Evolutionary conservation across 2,329 filamentous ascomycete genomes (phyloP).

Genomic region (Penicillium rolfsii): DNA sequence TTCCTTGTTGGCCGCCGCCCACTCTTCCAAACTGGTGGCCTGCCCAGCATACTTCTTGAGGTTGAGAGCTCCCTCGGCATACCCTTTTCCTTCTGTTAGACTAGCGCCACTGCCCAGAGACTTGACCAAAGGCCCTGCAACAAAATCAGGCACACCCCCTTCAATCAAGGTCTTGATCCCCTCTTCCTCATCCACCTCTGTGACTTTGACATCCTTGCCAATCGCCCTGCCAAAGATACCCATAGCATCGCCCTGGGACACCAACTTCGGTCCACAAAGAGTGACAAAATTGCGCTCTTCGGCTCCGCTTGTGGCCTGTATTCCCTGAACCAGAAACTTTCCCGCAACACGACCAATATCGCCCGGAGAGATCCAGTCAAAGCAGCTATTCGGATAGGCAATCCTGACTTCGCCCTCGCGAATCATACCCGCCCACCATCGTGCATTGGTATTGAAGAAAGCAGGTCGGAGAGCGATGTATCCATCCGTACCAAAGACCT

Average conservation of each 20-base stretch:
- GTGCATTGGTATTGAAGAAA: slow-evolving; percentile 51
- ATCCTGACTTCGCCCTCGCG: slow-evolving; percentile 38
- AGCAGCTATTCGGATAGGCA: slow-evolving; percentile 32
- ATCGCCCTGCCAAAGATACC: slow-evolving; percentile 36
- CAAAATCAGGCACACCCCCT: background rate
- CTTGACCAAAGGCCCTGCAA: slow-evolving; percentile 3
- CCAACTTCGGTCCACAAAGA: slow-evolving; percentile 44
- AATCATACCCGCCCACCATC: slow-evolving; percentile 36
- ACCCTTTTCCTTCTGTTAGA: background rate
- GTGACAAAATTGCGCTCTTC: slow-evolving; percentile 35
- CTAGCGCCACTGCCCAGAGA: background rate
- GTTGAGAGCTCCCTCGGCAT: background rate
- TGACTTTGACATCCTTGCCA: slow-evolving; percentile 38
- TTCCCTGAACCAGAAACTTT: slow-evolving; percentile 42
- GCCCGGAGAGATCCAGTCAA: slow-evolving; percentile 48
- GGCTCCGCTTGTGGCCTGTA: slow-evolving; percentile 11
- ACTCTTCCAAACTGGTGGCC: slow-evolving; percentile 35
- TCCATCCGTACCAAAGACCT: slow-evolving; percentile 43
- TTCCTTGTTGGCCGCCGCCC: slow-evolving; percentile 37
- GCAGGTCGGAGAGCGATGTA: slow-evolving; percentile 51
- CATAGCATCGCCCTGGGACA: slow-evolving; percentile 36
- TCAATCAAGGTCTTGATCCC: slow-evolving; percentile 28
- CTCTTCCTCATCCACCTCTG: slow-evolving; percentile 13
- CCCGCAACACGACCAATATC: slow-evolving; percentile 54
- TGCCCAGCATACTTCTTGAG: slow-evolving; percentile 2